phyloP scores from a whole-genome alignment of 2,329 filamentous ascomycete species.

The Paraphaeosphaeria minitans region DNA sequence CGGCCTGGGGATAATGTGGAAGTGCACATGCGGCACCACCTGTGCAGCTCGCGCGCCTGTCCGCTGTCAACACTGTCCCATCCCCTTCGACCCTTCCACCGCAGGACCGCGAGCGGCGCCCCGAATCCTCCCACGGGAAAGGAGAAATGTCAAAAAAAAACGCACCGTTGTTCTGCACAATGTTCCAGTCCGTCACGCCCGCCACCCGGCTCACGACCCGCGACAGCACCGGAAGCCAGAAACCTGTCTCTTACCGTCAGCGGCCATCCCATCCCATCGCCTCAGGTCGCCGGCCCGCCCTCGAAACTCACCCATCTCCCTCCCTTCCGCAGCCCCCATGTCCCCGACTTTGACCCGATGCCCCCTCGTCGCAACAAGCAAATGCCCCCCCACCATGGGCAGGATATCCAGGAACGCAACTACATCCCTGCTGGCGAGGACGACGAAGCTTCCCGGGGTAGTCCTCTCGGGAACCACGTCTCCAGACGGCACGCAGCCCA shows the following conservation, averaged over 20 bases:
- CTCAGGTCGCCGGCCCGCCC: too few species aligned
- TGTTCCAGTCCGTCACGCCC: slow-evolving; percentile 85
- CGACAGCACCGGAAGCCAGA: slow-evolving; percentile 72
- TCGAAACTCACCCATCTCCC: slow-evolving; percentile 64
- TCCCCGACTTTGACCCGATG: slow-evolving; percentile 82
- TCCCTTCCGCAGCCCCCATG: slow-evolving; percentile 65
- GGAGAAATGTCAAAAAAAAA: neutral
- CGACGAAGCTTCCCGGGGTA: slow-evolving; percentile 58
- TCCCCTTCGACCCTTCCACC: too few species aligned
- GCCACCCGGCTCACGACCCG: slow-evolving; percentile 71
- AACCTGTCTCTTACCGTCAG: slow-evolving; percentile 37
- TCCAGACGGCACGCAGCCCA: slow-evolving; percentile 28
- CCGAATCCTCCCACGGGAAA: too few species aligned
- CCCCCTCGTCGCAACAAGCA: slow-evolving; percentile 77
- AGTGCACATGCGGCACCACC: slow-evolving; percentile 92
- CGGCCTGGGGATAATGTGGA: slow-evolving; percentile 89
- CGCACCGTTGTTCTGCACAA: slow-evolving; percentile 89
- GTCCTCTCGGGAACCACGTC: slow-evolving; percentile 37
- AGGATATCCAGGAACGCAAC: slow-evolving; percentile 93
- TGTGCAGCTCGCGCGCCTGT: slow-evolving; percentile 81
- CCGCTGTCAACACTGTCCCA: neutral
- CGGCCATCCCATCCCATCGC: neutral
- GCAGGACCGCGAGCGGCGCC: too few species aligned
- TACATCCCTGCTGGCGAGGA: slow-evolving; percentile 77
- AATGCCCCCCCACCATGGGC: slow-evolving; percentile 81